Base-by-base conservation (phyloP, 2,329 filamentous ascomycete genomes). In the Trichophyton schoenleinii region DNA sequence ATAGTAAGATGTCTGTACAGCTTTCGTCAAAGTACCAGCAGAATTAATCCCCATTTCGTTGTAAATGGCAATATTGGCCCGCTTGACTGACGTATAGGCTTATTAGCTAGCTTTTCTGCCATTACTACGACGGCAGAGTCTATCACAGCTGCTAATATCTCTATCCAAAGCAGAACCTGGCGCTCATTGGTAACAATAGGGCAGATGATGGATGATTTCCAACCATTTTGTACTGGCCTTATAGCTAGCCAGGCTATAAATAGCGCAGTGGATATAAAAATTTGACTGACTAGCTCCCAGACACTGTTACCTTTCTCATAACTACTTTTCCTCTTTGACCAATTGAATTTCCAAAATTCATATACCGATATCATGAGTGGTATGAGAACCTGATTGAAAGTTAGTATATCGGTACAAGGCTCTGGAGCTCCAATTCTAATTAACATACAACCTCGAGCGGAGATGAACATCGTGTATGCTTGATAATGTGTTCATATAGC, bases 131-230 rank as follows among this genome's bases (percentile, higher is more conserved):
- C 71, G 41, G 68, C 58, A 13, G 72, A 69, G 64, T 82, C 79
- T 20, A 80, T 38, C 9, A 62, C 6, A 74, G 34, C 0, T 73
- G 64, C 25, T 28, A 74, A 36, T 34, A 73, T 60, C 64, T 76
- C 75, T 57, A 79, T 64, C 2, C 67, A 63, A 5, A 72, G 74
- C 6, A 79, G 66, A 8, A 68, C 66, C 58, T 68, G 64, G 34
- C 68, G 67, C 42, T 74, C 70, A 18, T 69, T 65, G 34, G 73
- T 70, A 1, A 70, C 66, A 9, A 74, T 68, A 1, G 79, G 74
- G 65, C 80, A 82, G 22, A 82, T 79, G 62, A 78, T 79, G 2
- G 78, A 80, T 15, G 78, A 79, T 46, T 69, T 66, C 15, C 71
- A 74, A 52, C 70, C 73, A 44, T 67, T 63, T 6, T 71, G 68